Evolutionary conservation across 1,284 basidiomycete genomes (phyloP).

Genomic region (Malassezia arunalokei): DNA sequence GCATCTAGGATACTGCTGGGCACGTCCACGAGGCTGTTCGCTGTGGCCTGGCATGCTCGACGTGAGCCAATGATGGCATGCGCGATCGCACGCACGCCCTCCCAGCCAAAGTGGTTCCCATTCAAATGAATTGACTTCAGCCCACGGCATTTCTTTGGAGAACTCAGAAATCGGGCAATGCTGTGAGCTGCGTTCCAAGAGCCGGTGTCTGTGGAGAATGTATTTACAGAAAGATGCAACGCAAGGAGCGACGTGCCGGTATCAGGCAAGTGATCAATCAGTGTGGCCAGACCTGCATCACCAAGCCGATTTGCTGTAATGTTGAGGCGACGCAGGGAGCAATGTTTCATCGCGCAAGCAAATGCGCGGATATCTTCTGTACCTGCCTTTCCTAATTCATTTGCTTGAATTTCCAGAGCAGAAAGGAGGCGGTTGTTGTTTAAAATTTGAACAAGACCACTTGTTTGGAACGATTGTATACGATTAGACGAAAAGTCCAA

Average conservation of each 20-base stretch:
- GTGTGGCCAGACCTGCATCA: slow-evolving; percentile 1
- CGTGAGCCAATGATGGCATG: slow-evolving; percentile 11
- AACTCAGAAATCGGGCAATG: slow-evolving; percentile 10
- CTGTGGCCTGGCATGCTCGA: background rate
- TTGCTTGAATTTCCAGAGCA: slow-evolving; percentile 13
- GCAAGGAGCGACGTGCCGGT: slow-evolving; percentile 4
- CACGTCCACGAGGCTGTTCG: background rate
- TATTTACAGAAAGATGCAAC: slow-evolving; percentile 9
- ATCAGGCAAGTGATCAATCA: slow-evolving; percentile 9
- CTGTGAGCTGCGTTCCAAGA: slow-evolving; percentile 2
- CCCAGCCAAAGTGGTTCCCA: slow-evolving; percentile 13
- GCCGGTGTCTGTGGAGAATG: background rate
- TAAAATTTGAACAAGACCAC: slow-evolving; percentile 1
- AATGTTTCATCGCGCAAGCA: slow-evolving; percentile 1
- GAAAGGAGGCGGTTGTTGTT: background rate
- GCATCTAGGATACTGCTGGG: slow-evolving; percentile 1
- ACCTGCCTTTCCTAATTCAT: slow-evolving; percentile 1
- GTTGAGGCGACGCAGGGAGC: slow-evolving; percentile 8
- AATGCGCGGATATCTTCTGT: slow-evolving; percentile 1
- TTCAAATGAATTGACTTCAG: slow-evolving; percentile 8
- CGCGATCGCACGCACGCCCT: slow-evolving; percentile 11
- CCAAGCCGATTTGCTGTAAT: slow-evolving; percentile 11
- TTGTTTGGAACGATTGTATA: slow-evolving; percentile 4
- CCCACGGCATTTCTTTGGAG: slow-evolving; percentile 2
- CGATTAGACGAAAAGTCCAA: slow-evolving; percentile 14